Conservation (phyloP, 2,329 filamentous ascomycete genomes). For the Thermoascus crustaceus region DNA sequence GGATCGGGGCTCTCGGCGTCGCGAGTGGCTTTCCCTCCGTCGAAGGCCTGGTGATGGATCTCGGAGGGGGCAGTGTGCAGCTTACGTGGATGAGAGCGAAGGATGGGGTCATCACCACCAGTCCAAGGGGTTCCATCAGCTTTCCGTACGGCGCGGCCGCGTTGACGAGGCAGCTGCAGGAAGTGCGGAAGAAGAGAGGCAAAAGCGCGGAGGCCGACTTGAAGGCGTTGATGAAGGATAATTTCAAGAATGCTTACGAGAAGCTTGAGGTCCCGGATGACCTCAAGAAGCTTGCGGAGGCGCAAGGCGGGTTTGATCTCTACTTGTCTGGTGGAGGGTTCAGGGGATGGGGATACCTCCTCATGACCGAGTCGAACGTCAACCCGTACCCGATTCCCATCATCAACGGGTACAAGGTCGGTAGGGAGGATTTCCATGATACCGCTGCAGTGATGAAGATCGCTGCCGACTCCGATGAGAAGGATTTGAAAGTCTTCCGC, state of each 20-base stretch:
- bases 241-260: constrained; percentile 54
- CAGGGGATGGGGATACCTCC: constrained; percentile 79
- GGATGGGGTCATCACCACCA: constrained; percentile 44
- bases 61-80: constrained; percentile 69
- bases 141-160: constrained; percentile 65
- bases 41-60: constrained; percentile 75
- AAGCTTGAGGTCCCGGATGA: constrained; percentile 49
- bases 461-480: constrained; percentile 26
- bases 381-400: constrained; percentile 75
- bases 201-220: constrained; percentile 42
- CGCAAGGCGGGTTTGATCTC: constrained; percentile 53
- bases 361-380: constrained; percentile 69
- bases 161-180: constrained; percentile 47
- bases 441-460: constrained; percentile 39
- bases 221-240: constrained; percentile 46
- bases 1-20: constrained; percentile 75
- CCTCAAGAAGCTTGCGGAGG: constrained; percentile 37
- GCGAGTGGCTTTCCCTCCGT: constrained; percentile 63
- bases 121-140: constrained; percentile 51
- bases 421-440: constrained; percentile 53
- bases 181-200: constrained; percentile 36
- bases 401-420: constrained; percentile 68
- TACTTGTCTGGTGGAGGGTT: constrained; percentile 89
- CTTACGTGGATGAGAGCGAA: constrained; percentile 57
- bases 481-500: constrained; percentile 49